Percentiles rank a stretch among this genome's conserved stretches.
phyloP scores from a whole-genome alignment of 164 flowering plant genomes.

The Umbilicus rupestris region DNA sequence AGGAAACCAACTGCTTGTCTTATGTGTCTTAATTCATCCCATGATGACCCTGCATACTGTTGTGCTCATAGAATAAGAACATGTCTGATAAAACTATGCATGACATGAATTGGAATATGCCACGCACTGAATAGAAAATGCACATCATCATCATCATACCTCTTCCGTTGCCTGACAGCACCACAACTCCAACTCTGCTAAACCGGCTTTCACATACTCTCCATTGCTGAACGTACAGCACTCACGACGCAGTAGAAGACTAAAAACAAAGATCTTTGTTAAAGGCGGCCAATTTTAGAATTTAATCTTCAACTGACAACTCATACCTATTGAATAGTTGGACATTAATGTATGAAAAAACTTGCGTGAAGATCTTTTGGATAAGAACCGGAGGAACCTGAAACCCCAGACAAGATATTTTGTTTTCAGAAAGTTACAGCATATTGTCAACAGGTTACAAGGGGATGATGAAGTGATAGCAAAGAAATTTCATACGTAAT shows the following conservation, averaged over 20 bases:
- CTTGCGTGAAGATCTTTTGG: slow-evolving; percentile 48
- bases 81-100: background rate
- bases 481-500: slow-evolving; percentile 46
- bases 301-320: background rate
- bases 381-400: slow-evolving; percentile 54
- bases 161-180: slow-evolving; percentile 55
- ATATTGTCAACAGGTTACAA: background rate
- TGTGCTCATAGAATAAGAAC: slow-evolving; percentile 6
- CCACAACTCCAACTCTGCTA: slow-evolving; percentile 68
- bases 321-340: slow-evolving; percentile 34
- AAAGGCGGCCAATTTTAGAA: background rate
- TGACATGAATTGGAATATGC: background rate
- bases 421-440: background rate
- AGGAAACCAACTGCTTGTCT: slow-evolving; percentile 70
- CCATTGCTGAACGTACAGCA: slow-evolving; percentile 75
- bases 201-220: slow-evolving; percentile 60
- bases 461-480: background rate
- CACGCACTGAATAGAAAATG: background rate
- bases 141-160: slow-evolving; percentile 17
- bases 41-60: slow-evolving; percentile 68
- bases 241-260: slow-evolving; percentile 69
- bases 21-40: slow-evolving; percentile 68
- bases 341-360: slow-evolving; percentile 55
- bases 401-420: slow-evolving; percentile 11
- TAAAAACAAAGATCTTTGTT: slow-evolving; percentile 15